Base-by-base conservation (phyloP, 2,329 filamentous ascomycete genomes). In the Dactylellina cionopaga region DNA sequence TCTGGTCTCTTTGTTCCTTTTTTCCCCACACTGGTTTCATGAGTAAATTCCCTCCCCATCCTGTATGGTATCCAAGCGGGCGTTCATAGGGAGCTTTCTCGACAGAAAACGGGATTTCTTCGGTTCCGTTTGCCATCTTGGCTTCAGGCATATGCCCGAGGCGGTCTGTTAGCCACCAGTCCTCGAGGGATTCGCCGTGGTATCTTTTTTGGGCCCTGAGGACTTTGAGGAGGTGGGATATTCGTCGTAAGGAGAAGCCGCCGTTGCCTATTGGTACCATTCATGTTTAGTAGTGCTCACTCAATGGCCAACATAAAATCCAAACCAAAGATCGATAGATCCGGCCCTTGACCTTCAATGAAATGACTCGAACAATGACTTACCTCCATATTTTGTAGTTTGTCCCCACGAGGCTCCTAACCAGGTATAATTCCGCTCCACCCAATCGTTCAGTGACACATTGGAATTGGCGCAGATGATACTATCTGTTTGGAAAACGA, bases 51-150 rank as follows among this genome's bases (percentile, higher is more conserved):
- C 85, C 85, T 55, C 82, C 82, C 11, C 82, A 83, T 17, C 84
- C 85, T 1, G 83, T 85, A 76, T 87, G 85, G 76, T 86, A 87
- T 27, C 85, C 85, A 84, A 87, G 84, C n/a, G 85, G 85, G 76
- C 85, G 81, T 15, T 79, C 47, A 2, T 84, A 84, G 6, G 77
- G 74, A 71, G 82, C 78, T 77, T 81, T 81, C 79, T 86, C 85
- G 5, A 84, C 85, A 10, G 82, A 84, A 75, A 87, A 87, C 0
- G 78, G 81, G 39, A 84, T 74, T 10, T 82, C 82, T 11, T 83
- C 78, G 2, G 83, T 83, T 31, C 84, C 84, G 76, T 86, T 86
- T 35, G 85, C 85, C 55, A 86, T 80, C 58, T 81, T 82, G 11
- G 82, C 80, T 1, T 80, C 80, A 0, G 84, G 85, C 3, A 82